Evolutionary conservation across 1,284 basidiomycete species (phyloP), one percentile per base, ranked within the genome.

Genomic region (Pseudomicrostroma phylloplanum): DNA sequence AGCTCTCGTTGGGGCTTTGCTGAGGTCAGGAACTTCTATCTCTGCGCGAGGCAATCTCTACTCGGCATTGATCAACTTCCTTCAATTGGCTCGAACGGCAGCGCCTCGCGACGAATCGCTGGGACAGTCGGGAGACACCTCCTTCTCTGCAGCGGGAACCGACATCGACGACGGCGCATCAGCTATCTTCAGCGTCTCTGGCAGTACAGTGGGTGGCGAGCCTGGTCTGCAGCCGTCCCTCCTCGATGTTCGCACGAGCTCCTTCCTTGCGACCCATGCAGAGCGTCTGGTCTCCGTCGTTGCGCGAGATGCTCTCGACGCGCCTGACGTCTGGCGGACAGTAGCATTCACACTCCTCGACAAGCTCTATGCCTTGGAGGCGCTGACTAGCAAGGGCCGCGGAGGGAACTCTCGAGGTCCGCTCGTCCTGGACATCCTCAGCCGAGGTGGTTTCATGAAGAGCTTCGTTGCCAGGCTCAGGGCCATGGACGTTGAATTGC

Each of bases 21-120:
- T 89, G 58, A 86, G 89, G 64, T 88, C 86, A 59, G 89, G 88
- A 61, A 88, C 87, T 4, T 85, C 88, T n/a, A 90, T 92, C 71
- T 82, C 89, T 56, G 88, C 92, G n/a, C 87, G 93, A n/a, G 93
- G 93, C 12, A 96, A 97, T 78, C 82, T 97, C n/a, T 97, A 96
- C 79, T 90, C 91, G 7, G 84, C 89, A 1, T 82, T 96, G 60
- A 86, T 91, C 80, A 93, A 94, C 78, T 93, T 90, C 78, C 82
- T 96, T 43, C 88, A 92, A 72, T 84, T 94, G 41, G 65, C 25
- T 15, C 63, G 36, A 56, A 59, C 39, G 58, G 57, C 42, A 53
- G 56, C n/a, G 57, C 57, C 43, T n/a, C 43, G 21, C 17, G 43
- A 48, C 43, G 21, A 17, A 13, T 12, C 15, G 43, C 17, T 4